Evolutionary conservation across 192 early-diverging fungal species (phyloP).

Genomic region (Linnemannia elongata): DNA sequence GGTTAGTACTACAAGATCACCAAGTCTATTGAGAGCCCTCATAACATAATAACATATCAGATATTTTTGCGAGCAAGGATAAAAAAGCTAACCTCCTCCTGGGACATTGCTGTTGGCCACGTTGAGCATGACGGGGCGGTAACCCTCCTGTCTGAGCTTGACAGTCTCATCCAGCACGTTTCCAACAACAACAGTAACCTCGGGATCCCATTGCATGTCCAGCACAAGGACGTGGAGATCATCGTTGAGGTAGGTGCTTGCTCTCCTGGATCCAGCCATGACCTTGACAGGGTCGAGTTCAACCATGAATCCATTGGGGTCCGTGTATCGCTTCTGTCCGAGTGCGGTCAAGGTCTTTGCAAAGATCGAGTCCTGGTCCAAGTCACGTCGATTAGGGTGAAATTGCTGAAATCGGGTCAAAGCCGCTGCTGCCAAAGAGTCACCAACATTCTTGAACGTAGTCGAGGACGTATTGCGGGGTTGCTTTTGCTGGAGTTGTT

Average conservation of each 20-base stretch:
- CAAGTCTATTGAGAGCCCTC: not conserved
- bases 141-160: slow-evolving; percentile 46
- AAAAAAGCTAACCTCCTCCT: slow-evolving; percentile 34
- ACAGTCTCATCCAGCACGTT: slow-evolving; percentile 53
- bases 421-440: not conserved
- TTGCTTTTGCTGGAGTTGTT: not conserved
- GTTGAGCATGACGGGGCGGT: slow-evolving; percentile 53
- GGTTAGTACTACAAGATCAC: slow-evolving; percentile 1
- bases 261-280: slow-evolving; percentile 46
- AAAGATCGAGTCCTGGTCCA: slow-evolving; percentile 33
- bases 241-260: slow-evolving; percentile 43
- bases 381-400: slow-evolving; percentile 36
- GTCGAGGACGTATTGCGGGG: not conserved
- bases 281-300: slow-evolving; percentile 46
- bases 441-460: not conserved
- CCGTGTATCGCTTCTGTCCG: slow-evolving; percentile 35
- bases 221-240: slow-evolving; percentile 50
- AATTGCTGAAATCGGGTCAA: slow-evolving; percentile 46
- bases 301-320: slow-evolving; percentile 47
- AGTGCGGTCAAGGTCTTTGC: slow-evolving; percentile 28
- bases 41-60: not conserved
- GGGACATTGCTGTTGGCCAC: slow-evolving; percentile 36
- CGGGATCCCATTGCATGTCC: slow-evolving; percentile 56
- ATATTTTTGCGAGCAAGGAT: not conserved
- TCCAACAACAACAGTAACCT: slow-evolving; percentile 50